Evolutionary conservation across 164 flowering plant species (phyloP), one percentile per base, ranked within the genome.

Genomic region (Vitis labrusca): DNA sequence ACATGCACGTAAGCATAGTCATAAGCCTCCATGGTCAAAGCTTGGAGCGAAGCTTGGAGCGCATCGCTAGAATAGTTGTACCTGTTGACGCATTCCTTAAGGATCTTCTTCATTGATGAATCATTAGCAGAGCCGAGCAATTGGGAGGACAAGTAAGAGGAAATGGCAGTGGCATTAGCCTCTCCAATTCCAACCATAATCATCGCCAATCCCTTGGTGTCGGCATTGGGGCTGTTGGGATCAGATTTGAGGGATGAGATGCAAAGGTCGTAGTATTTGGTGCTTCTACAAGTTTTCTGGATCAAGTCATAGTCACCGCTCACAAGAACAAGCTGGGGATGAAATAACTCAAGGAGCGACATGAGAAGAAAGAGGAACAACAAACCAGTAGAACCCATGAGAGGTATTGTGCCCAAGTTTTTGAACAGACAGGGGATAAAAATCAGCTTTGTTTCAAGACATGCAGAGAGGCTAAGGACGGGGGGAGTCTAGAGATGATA

Each of bases 1-100:
- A 91, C 71, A 65, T 88, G 80, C 79, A 88, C 69, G 62, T 69
- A 81, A 1, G 94, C 97, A 60, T 86, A 88, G 59, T 89, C 97
- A 61, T 77, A 87, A 10, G 76, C 48, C 76, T 77, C 80, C 0
- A n/a, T 52, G 12, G n/a, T 73, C 79, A 91, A 69, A 56, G 87
- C 88, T 55, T 77, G 74, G 13, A 72, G 66, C 1, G 91, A 82
- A 23, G 64, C 73, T 50, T 74, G 77, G 1, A 91, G 83, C 2
- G 94, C 82, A 14, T 79, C 82, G 2, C 27, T 74, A 5, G 97
- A 89, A 47, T 54, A 70, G 0, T 71, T 49, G 64, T 89, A 91
- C 75, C 82, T 86, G n/a, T 80, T 80, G 0, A 88, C 81, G 48
- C 97, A 91, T 32, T 83, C 89, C 54, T 77, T 82, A 3, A 89